Percentiles rank a stretch among this genome's conserved stretches.
Conservation (phyloP, 257 asterid species). For the Lavandula angustifolia region DNA sequence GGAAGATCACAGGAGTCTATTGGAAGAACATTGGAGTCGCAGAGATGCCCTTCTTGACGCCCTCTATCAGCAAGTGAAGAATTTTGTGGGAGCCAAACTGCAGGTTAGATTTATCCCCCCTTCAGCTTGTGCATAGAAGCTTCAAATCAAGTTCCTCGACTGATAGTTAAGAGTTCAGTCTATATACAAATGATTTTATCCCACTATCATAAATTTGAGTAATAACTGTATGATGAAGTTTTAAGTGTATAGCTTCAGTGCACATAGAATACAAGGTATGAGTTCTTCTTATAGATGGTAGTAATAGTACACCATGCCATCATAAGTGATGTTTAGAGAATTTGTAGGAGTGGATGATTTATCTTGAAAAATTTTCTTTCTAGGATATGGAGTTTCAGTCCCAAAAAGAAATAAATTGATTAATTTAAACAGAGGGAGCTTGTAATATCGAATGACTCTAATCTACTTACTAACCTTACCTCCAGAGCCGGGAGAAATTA, state of each 20-base stretch:
- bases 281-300: neutral
- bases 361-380: neutral
- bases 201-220: conserved; percentile 13
- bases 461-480: conserved; percentile 14
- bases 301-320: conserved; percentile 2
- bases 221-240: neutral
- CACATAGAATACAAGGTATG: neutral
- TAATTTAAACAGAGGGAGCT: conserved; percentile 8
- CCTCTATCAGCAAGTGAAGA: conserved; percentile 73
- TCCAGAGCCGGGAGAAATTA: conserved; percentile 8
- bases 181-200: neutral
- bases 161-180: conserved; percentile 26
- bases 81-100: conserved; percentile 45
- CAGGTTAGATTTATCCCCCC: conserved; percentile 48
- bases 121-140: conserved; percentile 24
- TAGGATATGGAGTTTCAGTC: conserved; percentile 14
- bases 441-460: conserved; percentile 20
- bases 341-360: conserved; percentile 13
- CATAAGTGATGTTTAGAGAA: neutral
- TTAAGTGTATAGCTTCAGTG: neutral
- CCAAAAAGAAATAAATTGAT: conserved; percentile 1
- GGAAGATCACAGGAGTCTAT: conserved; percentile 66
- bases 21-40: conserved; percentile 72
- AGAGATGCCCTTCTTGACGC: conserved; percentile 82
- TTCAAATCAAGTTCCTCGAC: conserved; percentile 7